These are phyloP conservation scores for Zygosaccharomyces kombuchaensis DNA, from an alignment of 805 yeast genomes.

Conservation along the genomic window DNA sequence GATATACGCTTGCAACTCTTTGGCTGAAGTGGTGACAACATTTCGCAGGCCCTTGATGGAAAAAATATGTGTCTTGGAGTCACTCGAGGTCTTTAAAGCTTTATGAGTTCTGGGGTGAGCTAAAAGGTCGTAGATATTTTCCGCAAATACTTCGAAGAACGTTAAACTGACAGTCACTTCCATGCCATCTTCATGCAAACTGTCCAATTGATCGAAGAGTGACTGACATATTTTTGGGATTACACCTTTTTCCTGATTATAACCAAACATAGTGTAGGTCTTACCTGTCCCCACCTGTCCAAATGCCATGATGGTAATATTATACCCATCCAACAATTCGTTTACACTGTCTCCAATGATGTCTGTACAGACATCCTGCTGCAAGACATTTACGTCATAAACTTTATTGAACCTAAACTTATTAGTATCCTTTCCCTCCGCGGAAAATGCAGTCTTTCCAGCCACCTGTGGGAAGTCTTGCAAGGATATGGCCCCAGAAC, in stretches of 20 bases:
- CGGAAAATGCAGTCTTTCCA: neutral
- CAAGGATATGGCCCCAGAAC: conserved; percentile 2
- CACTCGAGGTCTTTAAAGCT: conserved; percentile 36
- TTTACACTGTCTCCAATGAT: conserved; percentile 7
- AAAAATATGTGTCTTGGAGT: conserved; percentile 30
- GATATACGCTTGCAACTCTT: conserved; percentile 56
- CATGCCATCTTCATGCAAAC: conserved; percentile 38
- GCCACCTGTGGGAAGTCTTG: conserved; percentile 4
- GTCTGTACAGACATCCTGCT: conserved; percentile 1
- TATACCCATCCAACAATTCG: conserved; percentile 48
- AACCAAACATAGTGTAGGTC: conserved; percentile 73
- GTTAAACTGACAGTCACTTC: conserved; percentile 68
- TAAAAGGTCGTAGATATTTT: conserved; percentile 66
- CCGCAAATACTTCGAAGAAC: conserved; percentile 79
- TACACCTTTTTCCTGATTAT: conserved; percentile 50
- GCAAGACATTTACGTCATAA: conserved; percentile 37
- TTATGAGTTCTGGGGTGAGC: conserved; percentile 34
- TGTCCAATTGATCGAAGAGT: conserved; percentile 52
- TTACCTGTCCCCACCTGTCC: conserved; percentile 82
- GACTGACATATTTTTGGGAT: conserved; percentile 68
- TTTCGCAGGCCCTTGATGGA: conserved; percentile 68
- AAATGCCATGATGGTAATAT: conserved; percentile 72
- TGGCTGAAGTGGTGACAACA: conserved; percentile 52
- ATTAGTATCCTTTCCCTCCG: conserved; percentile 23
- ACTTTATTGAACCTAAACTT: conserved; percentile 50